Percentiles rank a stretch among this genome's conserved stretches.
Conservation (phyloP, 139 green algal species). For the Picochlorum sp. region DNA sequence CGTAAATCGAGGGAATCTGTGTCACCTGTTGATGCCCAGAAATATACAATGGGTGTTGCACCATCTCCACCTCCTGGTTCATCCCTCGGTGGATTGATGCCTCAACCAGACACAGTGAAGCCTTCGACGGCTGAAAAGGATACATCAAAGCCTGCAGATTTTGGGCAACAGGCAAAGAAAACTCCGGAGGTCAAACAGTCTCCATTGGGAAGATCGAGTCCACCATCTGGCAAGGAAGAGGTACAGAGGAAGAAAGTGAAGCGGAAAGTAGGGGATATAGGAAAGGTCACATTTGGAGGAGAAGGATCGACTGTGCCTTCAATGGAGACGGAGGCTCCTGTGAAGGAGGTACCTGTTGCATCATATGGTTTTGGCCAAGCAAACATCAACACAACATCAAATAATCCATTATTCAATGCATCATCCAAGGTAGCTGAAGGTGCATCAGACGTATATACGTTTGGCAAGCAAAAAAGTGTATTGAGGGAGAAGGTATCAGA, state of each 20-base stretch:
- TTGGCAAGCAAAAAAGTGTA: not conserved
- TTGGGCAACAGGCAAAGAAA: not conserved
- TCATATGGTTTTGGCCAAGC: not conserved
- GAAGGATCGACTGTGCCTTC: slow-evolving; percentile 3
- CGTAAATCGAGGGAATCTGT: slow-evolving; percentile 1
- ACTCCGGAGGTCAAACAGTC: no score
- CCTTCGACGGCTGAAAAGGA: not conserved
- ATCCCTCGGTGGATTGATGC: slow-evolving; percentile 1
- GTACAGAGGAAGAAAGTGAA: not conserved
- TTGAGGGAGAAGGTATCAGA: not conserved
- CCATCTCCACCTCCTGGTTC: slow-evolving; percentile 1
- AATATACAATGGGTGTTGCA: not conserved
- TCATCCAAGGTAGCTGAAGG: not conserved
- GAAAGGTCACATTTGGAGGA: slow-evolving; percentile 22
- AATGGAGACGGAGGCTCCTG: not conserved
- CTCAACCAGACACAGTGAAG: slow-evolving; percentile 16
- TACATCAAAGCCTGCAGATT: not conserved
- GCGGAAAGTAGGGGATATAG: slow-evolving; percentile 3
- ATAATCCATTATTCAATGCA: not conserved
- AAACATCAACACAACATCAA: not conserved
- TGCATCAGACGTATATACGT: not conserved
- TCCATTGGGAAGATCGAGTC: no score
- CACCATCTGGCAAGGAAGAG: no score
- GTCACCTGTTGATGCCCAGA: slow-evolving; percentile 7
- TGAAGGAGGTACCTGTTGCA: not conserved